Conservation (phyloP, 176 grass and related monocot genomes). For the Triticum turgidum region DNA sequence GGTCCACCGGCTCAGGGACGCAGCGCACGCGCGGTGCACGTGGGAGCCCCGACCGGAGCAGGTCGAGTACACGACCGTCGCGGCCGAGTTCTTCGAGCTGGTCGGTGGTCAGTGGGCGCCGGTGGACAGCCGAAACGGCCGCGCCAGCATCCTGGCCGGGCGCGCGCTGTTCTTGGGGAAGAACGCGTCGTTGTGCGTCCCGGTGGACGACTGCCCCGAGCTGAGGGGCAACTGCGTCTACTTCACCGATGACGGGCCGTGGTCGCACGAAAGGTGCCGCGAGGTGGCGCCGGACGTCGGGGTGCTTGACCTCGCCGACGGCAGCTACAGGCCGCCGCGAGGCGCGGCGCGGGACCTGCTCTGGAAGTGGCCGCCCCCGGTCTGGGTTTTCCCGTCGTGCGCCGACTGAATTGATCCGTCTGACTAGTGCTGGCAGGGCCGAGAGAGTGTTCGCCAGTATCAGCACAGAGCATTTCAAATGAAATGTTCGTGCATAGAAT, state of each 20-base stretch:
- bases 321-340: constrained; percentile 32
- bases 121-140: not conserved
- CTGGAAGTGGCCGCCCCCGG: constrained; percentile 61
- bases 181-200: constrained; percentile 45
- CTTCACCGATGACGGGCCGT: constrained; percentile 58
- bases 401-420: not conserved
- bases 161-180: constrained; percentile 56
- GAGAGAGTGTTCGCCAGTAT: too few relatives aligned
- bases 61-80: constrained; percentile 50
- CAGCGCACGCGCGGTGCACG: constrained; percentile 11
- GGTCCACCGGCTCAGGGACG: constrained; percentile 34
- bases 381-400: constrained; percentile 45
- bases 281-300: constrained; percentile 60
- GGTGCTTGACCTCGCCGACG: constrained; percentile 46
- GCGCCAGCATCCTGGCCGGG: not conserved
- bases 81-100: constrained; percentile 50
- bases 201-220: not conserved
- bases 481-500: too few relatives aligned
- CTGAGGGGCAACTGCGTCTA: constrained; percentile 44
- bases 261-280: constrained; percentile 54
- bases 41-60: constrained; percentile 51
- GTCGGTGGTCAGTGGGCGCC: not conserved
- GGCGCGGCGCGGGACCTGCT: constrained; percentile 29
- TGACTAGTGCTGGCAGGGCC: not conserved
- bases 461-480: too few relatives aligned